Base-by-base conservation (phyloP, 495 filamentous ascomycete species). In the Xylaria cubensis region DNA sequence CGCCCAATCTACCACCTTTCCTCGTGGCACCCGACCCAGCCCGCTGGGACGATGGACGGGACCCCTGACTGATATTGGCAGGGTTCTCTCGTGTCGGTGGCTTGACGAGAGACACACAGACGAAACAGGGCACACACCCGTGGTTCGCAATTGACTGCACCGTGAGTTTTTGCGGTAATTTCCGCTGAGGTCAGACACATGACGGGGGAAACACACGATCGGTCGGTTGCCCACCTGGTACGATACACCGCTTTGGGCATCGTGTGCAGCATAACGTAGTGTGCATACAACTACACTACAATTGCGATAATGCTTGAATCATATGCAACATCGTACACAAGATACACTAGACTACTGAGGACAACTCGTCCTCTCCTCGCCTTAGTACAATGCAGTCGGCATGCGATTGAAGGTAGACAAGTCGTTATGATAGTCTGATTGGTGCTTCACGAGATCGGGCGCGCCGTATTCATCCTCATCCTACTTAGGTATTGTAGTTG, bases 1-100 rank as follows among this genome's bases (percentile, higher is more conserved):
- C 59, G 48, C 69, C 50, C n/a, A 69, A 58, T 64, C 50, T 53
- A 21, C 59, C 17, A 67, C 65, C 50, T 36, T 44, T 64, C 69
- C 69, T 71, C 69, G 69, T 71, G 69, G 69, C 69, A 58, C 62
- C 59, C 48, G 69, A 71, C 69, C 69, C 69, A 48, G 69, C 69
- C 64, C 36, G 59, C 69, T 56, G 69, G 69, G 59, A 64, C 69
- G 58, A 64, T 55, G 41, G 59, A 21, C 69, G 9, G 9, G 46
- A 34, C 56, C 48, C 69, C 69, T 44, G 12, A 39, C 59, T 34
- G 59, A 15, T 71, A 64, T 70, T 24, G 58, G 59, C 68, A 70
- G 58, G 68, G 68, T 64, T 64, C 19, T 48, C 65, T 56, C 34
- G 15, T 42, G 34, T 44, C 15, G 55, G 42, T 70, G 67, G 55